Evolutionary conservation across 1,139 yeast genomes (phyloP), one percentile per base, ranked within the genome.

Genomic region (Candida sp.): DNA sequence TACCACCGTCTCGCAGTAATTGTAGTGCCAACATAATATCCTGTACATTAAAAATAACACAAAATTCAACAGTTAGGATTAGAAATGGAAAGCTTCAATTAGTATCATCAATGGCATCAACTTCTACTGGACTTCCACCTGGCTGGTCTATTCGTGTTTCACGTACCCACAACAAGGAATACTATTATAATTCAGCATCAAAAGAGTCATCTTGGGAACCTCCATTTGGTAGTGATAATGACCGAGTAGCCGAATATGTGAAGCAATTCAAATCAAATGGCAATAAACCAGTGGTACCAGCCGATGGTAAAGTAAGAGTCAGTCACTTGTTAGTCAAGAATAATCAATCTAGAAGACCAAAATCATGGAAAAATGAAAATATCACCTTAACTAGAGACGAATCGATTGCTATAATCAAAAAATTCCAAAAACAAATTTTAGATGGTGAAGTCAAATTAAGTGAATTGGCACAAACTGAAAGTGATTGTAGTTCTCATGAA

Each of bases 131-230:
- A 11, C 77, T 93, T 45, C 97, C 97, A 30, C 72, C 76, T 25
- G 84, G 87, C 44, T 93, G 99, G 98, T 81, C 84, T 38, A 79
- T 93, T 40, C 77, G 82, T 46, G 79, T 82, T 44, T 89, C 97
- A 33, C 81, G 83, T 49, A 84, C 95, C 9, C 90, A 89, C 57
- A 81, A 87, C 56, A 77, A 88, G 53, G 97, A 93, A 48, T 93
- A 93, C 67, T 93, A 73, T 64, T 82, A 78, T 64, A 82, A 89
- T 56, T 81, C 82, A 33, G 75, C 77, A 35, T 81, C 91, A 3
- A 75, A 81, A 41, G 84, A 84, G 56, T 86, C 97, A 0, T 75
- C 83, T 33, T 93, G 99, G 99, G 95, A 86, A 47, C 86, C 96
- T 3, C 99, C 99, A 5, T 79, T 73, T 43, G 97, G 93, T 6